Base-by-base conservation (phyloP, 129 eudicot genomes). In the Dittrichia graveolens region DNA sequence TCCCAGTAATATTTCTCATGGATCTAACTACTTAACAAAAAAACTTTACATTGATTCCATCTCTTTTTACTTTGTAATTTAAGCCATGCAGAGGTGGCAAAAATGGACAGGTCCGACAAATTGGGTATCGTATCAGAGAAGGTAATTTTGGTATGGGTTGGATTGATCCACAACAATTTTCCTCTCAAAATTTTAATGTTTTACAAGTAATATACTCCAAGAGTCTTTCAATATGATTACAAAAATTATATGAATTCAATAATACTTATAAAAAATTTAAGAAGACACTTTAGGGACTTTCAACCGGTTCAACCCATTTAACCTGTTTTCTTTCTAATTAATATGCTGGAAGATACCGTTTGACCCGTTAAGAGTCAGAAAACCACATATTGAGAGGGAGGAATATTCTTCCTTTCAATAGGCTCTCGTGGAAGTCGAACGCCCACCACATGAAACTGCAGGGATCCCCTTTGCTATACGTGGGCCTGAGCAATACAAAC, bases 1-100 rank as follows among this genome's bases (percentile, higher is more conserved):
- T 90, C 95, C 12, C 96, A 13, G 78, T 82, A 61, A 10, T 70
- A 13, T 83, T 69, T 85, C 89, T 85, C 87, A 79, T 85, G 53
- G 72, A 71, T 81, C 89, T 78, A 24, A 73, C 98, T 94, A 91
- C 75, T 80, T 60, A 40, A 63, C 11, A n/a, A 41, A 45, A 34
- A 2, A 77, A n/a, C 60, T 57, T 57, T 61, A 18, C 11, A 62
- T 61, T n/a, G 46, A 48, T 65, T 42, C 16, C 12, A 9, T 15
- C 38, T 13, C 8, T 10, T 35, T 65, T 41, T 66, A 44, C 55
- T 35, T 47, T 8, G 18, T 44, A 64, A 6, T 5, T 48, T 49
- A 5, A 10, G 8, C 18, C 0, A 47, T 10, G 44, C 24, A 40
- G 34, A 7, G 6, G 48, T 39, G 67, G 34, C 39, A 61, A n/a